Evolutionary conservation across 805 yeast genomes (phyloP), one percentile per base, ranked within the genome.

Genomic region (Wickerhamiella nectarea): DNA sequence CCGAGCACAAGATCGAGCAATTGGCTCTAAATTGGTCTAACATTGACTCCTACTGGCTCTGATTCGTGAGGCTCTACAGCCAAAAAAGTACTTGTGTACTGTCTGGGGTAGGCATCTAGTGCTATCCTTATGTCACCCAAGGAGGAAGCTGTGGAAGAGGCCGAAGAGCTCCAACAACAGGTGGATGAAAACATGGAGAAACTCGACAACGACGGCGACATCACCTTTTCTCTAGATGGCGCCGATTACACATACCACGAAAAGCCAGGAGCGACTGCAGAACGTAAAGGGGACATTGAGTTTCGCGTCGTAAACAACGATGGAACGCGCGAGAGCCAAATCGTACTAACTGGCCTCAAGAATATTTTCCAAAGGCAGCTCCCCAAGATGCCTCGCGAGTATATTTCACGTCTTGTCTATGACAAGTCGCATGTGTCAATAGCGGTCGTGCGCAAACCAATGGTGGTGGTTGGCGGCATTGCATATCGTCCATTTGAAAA

Each of bases 311-410:
- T 91, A 21, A 91, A 91, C 62, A 89, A 91, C 64, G 97, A 91
- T 60, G 84, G 86, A 57, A 70, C 86, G 2, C 71, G 72, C 48
- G 98, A 91, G 55, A 84, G 75, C 60, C 67, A 91, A 68, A 84
- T 91, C 70, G 89, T 91, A 40, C 67, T 91, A 49, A 91, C 97
- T 0, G 99, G 99, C 1, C 64, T 91, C 49, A 91, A 91, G 63
- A 91, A 89, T 59, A 89, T 91, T 51, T 91, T 91, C 61, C 98
- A 91, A 60, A 87, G 87, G 56, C 99, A 91, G 64, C 71, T 91
- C 50, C 99, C 99, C 1, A 89, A 91, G 63, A 91, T 91, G 99
- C 99, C 99, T 17, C 74, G 91, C 49, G 97, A 91, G 58, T 91
- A 91, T 63, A 91, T 91, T 56, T 85, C 95, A 5, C 68, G 98